phyloP scores from a whole-genome alignment of 352 stramenopile genomes.

The Pilasporangium apinafurcum region DNA sequence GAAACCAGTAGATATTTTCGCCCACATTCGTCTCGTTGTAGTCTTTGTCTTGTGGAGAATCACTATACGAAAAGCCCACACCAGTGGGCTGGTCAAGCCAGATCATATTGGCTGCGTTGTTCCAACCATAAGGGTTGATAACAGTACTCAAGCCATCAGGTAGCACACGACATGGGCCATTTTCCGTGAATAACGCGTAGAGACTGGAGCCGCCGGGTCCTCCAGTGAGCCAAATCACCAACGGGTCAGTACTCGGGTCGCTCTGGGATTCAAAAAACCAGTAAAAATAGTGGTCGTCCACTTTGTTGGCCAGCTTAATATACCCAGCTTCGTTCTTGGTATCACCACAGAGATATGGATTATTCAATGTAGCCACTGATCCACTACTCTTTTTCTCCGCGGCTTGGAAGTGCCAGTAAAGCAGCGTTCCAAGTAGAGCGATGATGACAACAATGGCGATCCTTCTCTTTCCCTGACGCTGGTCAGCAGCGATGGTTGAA shows the following conservation, averaged over 20 bases:
- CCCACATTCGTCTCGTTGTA: constrained; percentile 27
- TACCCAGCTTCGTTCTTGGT: constrained; percentile 19
- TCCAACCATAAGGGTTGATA: constrained; percentile 30
- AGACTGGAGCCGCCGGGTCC: constrained; percentile 26
- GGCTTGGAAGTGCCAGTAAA: background rate
- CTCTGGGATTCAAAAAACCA: constrained; percentile 29
- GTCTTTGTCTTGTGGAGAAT: constrained; percentile 11
- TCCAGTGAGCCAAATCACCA: constrained; percentile 35
- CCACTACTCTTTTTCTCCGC: constrained; percentile 1
- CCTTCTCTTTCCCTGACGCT: no score
- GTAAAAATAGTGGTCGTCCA: constrained; percentile 38
- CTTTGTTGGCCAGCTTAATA: constrained; percentile 23
- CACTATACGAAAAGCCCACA: constrained; percentile 27
- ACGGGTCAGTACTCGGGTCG: constrained; percentile 11
- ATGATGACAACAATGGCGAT: no score
- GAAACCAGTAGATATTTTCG: constrained; percentile 31
- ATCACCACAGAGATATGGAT: constrained; percentile 13
- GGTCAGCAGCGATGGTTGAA: no score
- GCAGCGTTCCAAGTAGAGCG: no score
- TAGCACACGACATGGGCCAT: constrained; percentile 24
- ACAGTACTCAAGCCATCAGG: constrained; percentile 9
- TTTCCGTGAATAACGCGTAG: constrained; percentile 20
- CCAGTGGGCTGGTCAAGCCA: constrained; percentile 32
- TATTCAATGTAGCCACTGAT: no score
- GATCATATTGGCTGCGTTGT: constrained; percentile 27